These are phyloP conservation scores for Cystobasidium sp. DNA, from an alignment of 1,284 basidiomycete genomes.

Conservation along the genomic window DNA sequence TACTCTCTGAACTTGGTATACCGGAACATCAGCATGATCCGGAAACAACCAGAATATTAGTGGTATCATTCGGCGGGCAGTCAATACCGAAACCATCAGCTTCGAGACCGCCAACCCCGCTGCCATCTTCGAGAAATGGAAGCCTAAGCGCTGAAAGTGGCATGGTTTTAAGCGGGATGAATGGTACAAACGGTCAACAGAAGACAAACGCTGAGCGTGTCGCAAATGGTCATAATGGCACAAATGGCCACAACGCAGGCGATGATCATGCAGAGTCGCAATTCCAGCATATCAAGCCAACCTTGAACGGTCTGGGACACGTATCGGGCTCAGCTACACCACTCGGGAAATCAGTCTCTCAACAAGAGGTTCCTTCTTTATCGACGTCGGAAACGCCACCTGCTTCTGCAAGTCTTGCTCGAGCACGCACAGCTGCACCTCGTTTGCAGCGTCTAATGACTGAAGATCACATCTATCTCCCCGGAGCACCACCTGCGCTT, in stretches of 20 bases:
- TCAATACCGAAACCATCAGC: slow-evolving; percentile 65
- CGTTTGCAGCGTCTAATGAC: slow-evolving; percentile 31
- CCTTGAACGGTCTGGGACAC: not conserved
- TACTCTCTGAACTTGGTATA: slow-evolving; percentile 66
- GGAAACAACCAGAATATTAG: slow-evolving; percentile 60
- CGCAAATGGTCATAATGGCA: not conserved
- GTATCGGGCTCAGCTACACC: not conserved
- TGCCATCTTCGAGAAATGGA: slow-evolving; percentile 31
- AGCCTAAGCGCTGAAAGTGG: slow-evolving; percentile 29
- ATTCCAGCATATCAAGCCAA: not conserved
- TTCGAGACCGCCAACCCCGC: slow-evolving; percentile 46
- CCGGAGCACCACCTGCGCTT: slow-evolving; percentile 61
- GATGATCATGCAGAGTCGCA: not conserved
- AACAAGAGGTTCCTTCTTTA: not conserved
- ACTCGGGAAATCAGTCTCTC: not conserved
- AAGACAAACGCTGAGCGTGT: not conserved
- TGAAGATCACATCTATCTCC: slow-evolving; percentile 45
- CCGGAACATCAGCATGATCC: slow-evolving; percentile 63
- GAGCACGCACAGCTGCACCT: slow-evolving; percentile 7
- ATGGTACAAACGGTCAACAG: not conserved
- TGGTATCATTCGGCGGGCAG: slow-evolving; percentile 79
- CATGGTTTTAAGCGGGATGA: not conserved
- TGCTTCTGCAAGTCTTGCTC: not conserved
- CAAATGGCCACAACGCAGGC: not conserved
- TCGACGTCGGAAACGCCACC: not conserved